Evolutionary conservation across 306 rosid species (phyloP), one percentile per base, ranked within the genome.

Genomic region (cucumber (Cucumis sativus)): DNA sequence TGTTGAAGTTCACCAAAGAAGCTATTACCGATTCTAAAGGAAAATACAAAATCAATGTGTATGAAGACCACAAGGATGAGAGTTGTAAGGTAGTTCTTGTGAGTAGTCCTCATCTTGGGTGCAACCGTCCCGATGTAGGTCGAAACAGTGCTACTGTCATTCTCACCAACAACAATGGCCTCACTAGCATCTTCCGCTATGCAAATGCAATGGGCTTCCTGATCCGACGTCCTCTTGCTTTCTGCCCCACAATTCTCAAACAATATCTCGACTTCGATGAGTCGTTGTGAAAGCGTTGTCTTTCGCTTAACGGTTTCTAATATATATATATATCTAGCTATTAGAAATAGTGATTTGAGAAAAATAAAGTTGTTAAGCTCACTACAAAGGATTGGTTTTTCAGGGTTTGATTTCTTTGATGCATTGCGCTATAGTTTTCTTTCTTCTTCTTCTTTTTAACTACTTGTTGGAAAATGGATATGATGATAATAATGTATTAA

Each of bases 191-290:
- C 52, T 41, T 71, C 33, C 97, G 86, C 47, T 79, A 57, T 45
- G 92, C 92, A 8, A 93, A 93, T 60, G 62, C 88, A 28, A 75
- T 91, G 89, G 96, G 93, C 8, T 93, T 82, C 91, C 72, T 83
- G 56, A 84, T 45, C 76, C 81, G 87, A 58, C n/a, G 85, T 54
- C 84, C 87, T 3, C 70, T 88, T 82, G 58, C 89, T 21, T 35
- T 41, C 5, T 89, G 98, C 79, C 1, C 73, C 1, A 0, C 80
- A 14, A 77, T 93, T 18, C 88, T 88, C 16, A 39, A 84, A 80
- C 81, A 80, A 20, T 93, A 89, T 84, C 67, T 85, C 66, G 72
- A 77, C 15, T 40, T 1, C 11, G 79, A 77, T 6, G 40, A 76
- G 33, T 51, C n/a, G 0, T 37, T 71, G 40, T 47, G 41, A 49